Evolutionary conservation across 2,329 filamentous ascomycete species (phyloP).

Genomic region (Leptosphaerulina australis): DNA sequence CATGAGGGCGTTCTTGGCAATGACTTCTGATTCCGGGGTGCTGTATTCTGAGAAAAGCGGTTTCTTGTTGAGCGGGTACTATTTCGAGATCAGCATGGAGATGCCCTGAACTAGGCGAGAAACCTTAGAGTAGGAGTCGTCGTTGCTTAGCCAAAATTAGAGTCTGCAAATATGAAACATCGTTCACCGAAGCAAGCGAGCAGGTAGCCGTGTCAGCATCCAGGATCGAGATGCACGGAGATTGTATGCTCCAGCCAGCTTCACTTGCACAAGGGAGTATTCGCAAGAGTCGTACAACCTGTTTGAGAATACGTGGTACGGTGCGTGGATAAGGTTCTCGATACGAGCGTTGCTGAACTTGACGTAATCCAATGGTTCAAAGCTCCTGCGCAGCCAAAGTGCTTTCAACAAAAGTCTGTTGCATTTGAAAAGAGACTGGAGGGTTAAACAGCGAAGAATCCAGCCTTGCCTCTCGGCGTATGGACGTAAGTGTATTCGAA

Average conservation of each 20-base stretch:
- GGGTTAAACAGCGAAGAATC: neutral
- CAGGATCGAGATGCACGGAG: conserved; percentile 14
- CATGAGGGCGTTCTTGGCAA: conserved; percentile 4
- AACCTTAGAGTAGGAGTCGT: too few species aligned
- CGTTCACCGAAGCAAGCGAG: conserved; percentile 18
- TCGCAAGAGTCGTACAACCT: neutral
- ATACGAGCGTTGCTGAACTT: conserved; percentile 8
- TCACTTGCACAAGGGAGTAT: neutral
- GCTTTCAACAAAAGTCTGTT: neutral
- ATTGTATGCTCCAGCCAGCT: conserved; percentile 19
- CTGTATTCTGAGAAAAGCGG: conserved; percentile 1
- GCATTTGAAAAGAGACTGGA: neutral
- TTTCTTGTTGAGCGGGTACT: conserved; percentile 29
- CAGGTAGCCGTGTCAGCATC: conserved; percentile 18
- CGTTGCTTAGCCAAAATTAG: conserved; percentile 21
- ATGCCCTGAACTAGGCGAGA: too few species aligned
- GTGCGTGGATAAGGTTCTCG: conserved; percentile 4
- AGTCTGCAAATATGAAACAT: conserved; percentile 30
- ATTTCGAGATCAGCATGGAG: conserved; percentile 37
- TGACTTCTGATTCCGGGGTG: neutral
- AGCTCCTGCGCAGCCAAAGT: neutral
- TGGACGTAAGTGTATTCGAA: neutral
- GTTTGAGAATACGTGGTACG: neutral
- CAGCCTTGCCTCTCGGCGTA: neutral
- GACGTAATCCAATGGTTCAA: neutral